phyloP scores from a whole-genome alignment of 108 stramenopile species.

The Cylindrotheca closterium region DNA sequence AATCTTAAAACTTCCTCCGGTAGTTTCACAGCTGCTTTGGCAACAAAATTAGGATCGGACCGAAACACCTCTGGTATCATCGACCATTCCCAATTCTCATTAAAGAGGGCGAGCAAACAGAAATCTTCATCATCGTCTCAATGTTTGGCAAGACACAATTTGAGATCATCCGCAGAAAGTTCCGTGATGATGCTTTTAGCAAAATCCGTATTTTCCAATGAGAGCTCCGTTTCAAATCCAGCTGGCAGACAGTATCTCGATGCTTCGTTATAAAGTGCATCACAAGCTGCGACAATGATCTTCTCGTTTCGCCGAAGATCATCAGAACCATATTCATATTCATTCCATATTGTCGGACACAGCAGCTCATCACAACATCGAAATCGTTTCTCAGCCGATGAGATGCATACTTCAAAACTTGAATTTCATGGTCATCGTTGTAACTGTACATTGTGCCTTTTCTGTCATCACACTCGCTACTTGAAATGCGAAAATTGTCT shows the following conservation, averaged over 20 bases:
- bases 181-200: background rate
- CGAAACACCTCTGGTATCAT: conserved; percentile 2
- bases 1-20: background rate
- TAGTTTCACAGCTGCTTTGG: background rate
- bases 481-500: background rate
- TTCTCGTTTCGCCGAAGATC: conserved; percentile 23
- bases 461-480: no score
- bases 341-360: conserved; percentile 24
- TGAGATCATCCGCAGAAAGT: background rate
- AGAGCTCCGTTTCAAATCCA: conserved; percentile 3
- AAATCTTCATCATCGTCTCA: conserved; percentile 24
- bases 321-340: conserved; percentile 36
- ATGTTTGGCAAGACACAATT: background rate
- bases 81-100: conserved; percentile 29
- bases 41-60: conserved; percentile 9
- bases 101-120: conserved; percentile 11
- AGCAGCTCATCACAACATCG: conserved; percentile 41
- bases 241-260: conserved; percentile 37
- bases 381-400: conserved; percentile 31
- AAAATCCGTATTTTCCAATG: conserved; percentile 17
- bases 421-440: background rate
- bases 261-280: conserved; percentile 28
- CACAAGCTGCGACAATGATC: conserved; percentile 20
- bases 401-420: conserved; percentile 37
- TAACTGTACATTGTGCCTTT: no score